Percentiles rank a stretch among this genome's conserved stretches.
These are phyloP conservation scores for Globisporangium parvum DNA, from an alignment of 352 stramenopile genomes.

Conservation along the genomic window DNA sequence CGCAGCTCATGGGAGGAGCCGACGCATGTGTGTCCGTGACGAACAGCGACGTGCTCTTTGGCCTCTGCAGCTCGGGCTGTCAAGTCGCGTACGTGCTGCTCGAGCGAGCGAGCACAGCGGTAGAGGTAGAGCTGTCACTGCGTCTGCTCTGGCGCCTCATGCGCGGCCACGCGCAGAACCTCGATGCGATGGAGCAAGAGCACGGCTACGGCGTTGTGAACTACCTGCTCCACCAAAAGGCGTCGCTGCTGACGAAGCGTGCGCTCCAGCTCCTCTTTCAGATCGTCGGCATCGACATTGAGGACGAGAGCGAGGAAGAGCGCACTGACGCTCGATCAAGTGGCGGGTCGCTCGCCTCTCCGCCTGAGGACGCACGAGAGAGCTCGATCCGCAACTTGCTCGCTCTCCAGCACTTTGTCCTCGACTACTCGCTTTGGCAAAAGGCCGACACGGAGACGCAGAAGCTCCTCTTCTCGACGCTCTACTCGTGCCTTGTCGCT, in stretches of 20 bases:
- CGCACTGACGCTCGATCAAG: not conserved
- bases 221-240: slow-evolving; percentile 56
- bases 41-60: slow-evolving; percentile 34
- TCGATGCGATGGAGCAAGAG: slow-evolving; percentile 60
- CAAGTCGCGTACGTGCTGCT: slow-evolving; percentile 52
- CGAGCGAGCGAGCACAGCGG: slow-evolving; percentile 27
- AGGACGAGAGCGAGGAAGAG: not conserved
- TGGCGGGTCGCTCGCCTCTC: slow-evolving; percentile 1
- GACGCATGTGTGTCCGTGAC: slow-evolving; percentile 17
- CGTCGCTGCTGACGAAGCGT: slow-evolving; percentile 26
- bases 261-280: slow-evolving; percentile 38
- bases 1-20: slow-evolving; percentile 50
- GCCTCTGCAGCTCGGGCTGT: slow-evolving; percentile 39
- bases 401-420: slow-evolving; percentile 62
- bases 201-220: slow-evolving; percentile 71
- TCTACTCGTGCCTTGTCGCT: slow-evolving; percentile 55
- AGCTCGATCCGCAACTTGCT: slow-evolving; percentile 54
- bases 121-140: slow-evolving; percentile 43
- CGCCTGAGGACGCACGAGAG: slow-evolving; percentile 10
- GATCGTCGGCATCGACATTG: slow-evolving; percentile 39
- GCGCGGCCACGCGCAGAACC: slow-evolving; percentile 29
- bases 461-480: slow-evolving; percentile 49
- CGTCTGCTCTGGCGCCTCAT: slow-evolving; percentile 32
- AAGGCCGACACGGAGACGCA: slow-evolving; percentile 29
- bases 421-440: slow-evolving; percentile 71